Evolutionary conservation across 2,329 filamentous ascomycete genomes (phyloP).

Genomic region (Colletotrichum destructivum): DNA sequence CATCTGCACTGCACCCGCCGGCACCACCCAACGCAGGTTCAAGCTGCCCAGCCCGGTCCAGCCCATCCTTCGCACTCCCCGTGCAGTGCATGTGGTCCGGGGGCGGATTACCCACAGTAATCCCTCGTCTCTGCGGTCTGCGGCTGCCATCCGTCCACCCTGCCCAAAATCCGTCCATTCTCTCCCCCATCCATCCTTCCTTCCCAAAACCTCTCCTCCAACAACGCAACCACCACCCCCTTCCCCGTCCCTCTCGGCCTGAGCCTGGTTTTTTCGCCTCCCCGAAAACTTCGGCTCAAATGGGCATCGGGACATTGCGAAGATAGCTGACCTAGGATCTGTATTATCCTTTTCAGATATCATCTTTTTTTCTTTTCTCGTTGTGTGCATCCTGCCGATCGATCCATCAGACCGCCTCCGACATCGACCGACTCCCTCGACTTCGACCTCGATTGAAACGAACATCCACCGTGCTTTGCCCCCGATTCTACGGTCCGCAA

Average conservation of each 20-base stretch:
- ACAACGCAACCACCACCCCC: conserved; percentile 26
- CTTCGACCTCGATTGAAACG: conserved; percentile 33
- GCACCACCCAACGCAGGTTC: conserved; percentile 24
- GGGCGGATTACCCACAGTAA: conserved; percentile 39
- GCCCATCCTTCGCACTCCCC: conserved; percentile 36
- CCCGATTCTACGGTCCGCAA: conserved; percentile 45
- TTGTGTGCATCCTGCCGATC: conserved; percentile 10
- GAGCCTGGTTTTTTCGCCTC: conserved; percentile 32
- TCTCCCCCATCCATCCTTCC: conserved; percentile 41
- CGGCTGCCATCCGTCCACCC: conserved; percentile 38
- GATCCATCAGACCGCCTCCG: conserved; percentile 10
- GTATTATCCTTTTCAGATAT: conserved; percentile 30
- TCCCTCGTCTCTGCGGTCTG: conserved; percentile 33
- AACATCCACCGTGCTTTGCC: conserved; percentile 14
- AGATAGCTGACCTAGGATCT: conserved; percentile 38
- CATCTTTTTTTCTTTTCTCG: conserved; percentile 16
- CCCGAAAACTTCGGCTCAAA: conserved; percentile 36
- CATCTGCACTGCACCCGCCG: conserved; percentile 36
- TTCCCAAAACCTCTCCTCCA: conserved; percentile 36
- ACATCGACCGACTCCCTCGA: conserved; percentile 18
- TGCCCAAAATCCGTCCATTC: conserved; percentile 43
- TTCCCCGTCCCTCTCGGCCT: conserved; percentile 37
- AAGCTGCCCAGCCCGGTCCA: conserved; percentile 39
- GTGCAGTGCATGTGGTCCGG: conserved; percentile 40
- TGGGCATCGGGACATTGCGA: conserved; percentile 38